phyloP scores from a whole-genome alignment of 257 asterid species.

The Lithospermum erythrorhizon region DNA sequence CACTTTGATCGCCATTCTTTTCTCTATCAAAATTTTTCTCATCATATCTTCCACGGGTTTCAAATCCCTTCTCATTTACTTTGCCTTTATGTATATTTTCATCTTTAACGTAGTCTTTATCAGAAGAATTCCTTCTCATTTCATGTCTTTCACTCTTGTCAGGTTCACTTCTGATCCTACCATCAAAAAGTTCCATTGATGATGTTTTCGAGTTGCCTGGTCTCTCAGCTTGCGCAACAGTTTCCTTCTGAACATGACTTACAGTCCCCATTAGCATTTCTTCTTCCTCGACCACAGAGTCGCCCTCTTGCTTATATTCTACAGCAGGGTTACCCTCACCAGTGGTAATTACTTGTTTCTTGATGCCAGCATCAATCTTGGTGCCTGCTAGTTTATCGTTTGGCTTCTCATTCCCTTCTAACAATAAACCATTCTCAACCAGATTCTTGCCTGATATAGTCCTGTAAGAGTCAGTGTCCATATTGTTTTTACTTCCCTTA shows the following conservation, averaged over 20 bases:
- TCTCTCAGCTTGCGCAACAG: slow-evolving; percentile 29
- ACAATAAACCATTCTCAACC: slow-evolving; percentile 33
- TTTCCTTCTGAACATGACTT: slow-evolving; percentile 19
- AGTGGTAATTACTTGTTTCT: slow-evolving; percentile 15
- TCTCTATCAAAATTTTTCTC: slow-evolving; percentile 39
- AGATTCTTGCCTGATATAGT: slow-evolving; percentile 18
- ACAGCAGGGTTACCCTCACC: slow-evolving; percentile 21
- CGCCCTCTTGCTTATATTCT: slow-evolving; percentile 18
- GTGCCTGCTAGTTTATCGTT: slow-evolving; percentile 13
- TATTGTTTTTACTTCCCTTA: slow-evolving; percentile 23
- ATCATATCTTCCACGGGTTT: slow-evolving; percentile 38
- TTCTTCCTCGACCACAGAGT: slow-evolving; percentile 22
- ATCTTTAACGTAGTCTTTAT: slow-evolving; percentile 29
- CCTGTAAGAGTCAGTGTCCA: slow-evolving; percentile 26
- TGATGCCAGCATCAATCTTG: slow-evolving; percentile 23
- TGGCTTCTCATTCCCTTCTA: slow-evolving; percentile 25
- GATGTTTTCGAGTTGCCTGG: slow-evolving; percentile 28
- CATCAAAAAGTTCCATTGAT: slow-evolving; percentile 21
- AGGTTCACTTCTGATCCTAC: slow-evolving; percentile 24
- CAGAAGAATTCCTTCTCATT: slow-evolving; percentile 24
- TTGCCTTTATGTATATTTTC: slow-evolving; percentile 37
- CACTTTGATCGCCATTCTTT: slow-evolving; percentile 33
- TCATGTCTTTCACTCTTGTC: slow-evolving; percentile 43
- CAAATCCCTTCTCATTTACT: slow-evolving; percentile 42
- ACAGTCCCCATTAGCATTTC: slow-evolving; percentile 20